Conservation (phyloP, 2,329 filamentous ascomycete species). For the Neobulgaria alba region DNA sequence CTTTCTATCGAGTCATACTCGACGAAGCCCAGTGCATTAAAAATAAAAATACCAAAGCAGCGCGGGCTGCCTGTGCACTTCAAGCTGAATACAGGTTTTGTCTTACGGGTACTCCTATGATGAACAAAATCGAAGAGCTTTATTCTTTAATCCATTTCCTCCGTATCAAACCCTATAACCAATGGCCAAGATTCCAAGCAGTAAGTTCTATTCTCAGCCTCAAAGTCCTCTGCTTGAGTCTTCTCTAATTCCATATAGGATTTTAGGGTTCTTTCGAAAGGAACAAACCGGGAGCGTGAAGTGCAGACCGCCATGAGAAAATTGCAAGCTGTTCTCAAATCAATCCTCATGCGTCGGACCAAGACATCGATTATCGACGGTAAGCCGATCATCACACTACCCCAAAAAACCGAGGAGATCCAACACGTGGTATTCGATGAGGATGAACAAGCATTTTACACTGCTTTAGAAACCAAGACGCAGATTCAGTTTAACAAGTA, state of each 20-base stretch:
- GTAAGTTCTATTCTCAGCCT: too few species aligned
- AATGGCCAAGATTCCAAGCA: conserved; percentile 48
- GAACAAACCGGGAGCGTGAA: conserved; percentile 9
- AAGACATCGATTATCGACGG: conserved; percentile 75
- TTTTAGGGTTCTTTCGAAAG: conserved; percentile 25
- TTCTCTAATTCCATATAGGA: conserved; percentile 10
- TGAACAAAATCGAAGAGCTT: conserved; percentile 74
- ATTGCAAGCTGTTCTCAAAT: conserved; percentile 68
- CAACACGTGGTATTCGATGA: conserved; percentile 57
- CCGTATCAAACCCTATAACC: conserved; percentile 64
- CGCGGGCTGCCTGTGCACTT: conserved; percentile 51
- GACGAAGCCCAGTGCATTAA: conserved; percentile 80
- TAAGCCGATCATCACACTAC: conserved; percentile 62
- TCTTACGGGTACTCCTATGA: conserved; percentile 78
- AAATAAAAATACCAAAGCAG: conserved; percentile 55
- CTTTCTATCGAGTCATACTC: conserved; percentile 63
- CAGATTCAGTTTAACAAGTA: conserved; percentile 71
- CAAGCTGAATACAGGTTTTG: conserved; percentile 59
- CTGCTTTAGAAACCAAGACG: conserved; percentile 55
- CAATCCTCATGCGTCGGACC: conserved; percentile 72
- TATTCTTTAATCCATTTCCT: conserved; percentile 72
- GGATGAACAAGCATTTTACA: conserved; percentile 58
- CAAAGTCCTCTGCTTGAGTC: too few species aligned
- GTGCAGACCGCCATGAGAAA: conserved; percentile 51
- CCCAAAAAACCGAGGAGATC: conserved; percentile 53